These are phyloP conservation scores for Saitoella complicata DNA, from an alignment of 805 yeast genomes.

Conservation along the genomic window DNA sequence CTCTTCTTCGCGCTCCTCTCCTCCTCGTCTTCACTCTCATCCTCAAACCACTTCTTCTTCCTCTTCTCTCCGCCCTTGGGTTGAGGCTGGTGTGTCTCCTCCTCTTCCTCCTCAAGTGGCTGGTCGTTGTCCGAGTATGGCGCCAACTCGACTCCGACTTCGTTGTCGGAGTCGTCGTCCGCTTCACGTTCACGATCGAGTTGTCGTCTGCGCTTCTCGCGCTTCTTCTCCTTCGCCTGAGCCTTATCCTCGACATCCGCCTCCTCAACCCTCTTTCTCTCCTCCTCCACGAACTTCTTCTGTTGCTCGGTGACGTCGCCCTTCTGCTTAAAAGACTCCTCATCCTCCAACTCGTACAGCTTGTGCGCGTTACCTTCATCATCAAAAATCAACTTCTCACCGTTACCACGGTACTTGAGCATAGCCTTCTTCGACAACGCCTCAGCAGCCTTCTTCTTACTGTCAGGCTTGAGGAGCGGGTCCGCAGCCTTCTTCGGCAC, in stretches of 20 bases:
- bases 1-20: conserved; percentile 16
- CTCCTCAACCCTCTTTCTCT: conserved; percentile 47
- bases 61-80: conserved; percentile 7
- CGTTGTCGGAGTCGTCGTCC: conserved; percentile 17
- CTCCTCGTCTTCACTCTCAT: conserved; percentile 14
- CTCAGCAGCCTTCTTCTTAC: conserved; percentile 70
- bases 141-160: conserved; percentile 5
- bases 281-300: conserved; percentile 47
- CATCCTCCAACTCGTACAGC: conserved; percentile 77
- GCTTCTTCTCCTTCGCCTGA: conserved; percentile 57
- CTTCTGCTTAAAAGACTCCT: conserved; percentile 59
- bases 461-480: conserved; percentile 31
- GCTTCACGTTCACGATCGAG: conserved; percentile 55
- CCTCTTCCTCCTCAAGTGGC: background rate
- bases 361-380: conserved; percentile 92
- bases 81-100: background rate
- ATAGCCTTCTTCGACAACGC: conserved; percentile 70
- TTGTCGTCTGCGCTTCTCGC: conserved; percentile 78
- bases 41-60: conserved; percentile 13
- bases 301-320: conserved; percentile 60
- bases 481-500: background rate
- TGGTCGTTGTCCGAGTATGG: background rate
- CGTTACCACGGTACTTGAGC: conserved; percentile 44
- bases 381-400: conserved; percentile 72
- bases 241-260: conserved; percentile 68